phyloP scores from a whole-genome alignment of 352 stramenopile genomes.

The Phytopythium kandeliae region DNA sequence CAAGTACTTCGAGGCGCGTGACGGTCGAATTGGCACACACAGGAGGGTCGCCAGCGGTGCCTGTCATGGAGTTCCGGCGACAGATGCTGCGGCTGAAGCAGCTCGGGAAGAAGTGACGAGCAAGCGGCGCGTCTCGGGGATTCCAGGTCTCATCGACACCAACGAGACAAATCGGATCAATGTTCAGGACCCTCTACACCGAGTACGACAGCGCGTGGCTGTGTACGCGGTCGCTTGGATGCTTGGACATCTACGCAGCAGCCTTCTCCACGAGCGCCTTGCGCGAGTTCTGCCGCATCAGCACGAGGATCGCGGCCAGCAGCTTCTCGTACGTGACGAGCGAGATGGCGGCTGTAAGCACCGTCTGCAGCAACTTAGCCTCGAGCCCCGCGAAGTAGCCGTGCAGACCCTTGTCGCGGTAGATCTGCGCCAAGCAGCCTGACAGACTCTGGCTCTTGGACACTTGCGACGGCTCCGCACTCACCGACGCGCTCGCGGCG shows the following conservation, averaged over 20 bases:
- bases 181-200: no score
- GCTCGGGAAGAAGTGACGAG: constrained; percentile 33
- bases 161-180: no score
- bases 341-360: constrained; percentile 90
- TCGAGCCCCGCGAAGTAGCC: constrained; percentile 90
- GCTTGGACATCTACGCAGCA: constrained; percentile 25
- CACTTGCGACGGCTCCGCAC: neutral
- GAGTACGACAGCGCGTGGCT: no score
- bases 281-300: constrained; percentile 36
- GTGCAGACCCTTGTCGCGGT: constrained; percentile 56
- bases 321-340: constrained; percentile 95
- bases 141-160: no score
- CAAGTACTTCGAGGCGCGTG: neutral
- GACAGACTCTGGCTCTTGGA: constrained; percentile 14
- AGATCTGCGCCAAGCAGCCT: constrained; percentile 54
- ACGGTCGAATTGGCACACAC: neutral
- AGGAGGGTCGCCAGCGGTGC: constrained; percentile 68
- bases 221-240: no score
- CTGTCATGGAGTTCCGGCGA: constrained; percentile 75
- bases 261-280: constrained; percentile 32
- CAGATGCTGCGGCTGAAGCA: constrained; percentile 54
- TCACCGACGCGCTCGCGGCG: neutral
- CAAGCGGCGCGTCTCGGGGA: no score
- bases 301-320: constrained; percentile 43
- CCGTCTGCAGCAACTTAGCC: constrained; percentile 92